Conservation (phyloP, 2,329 filamentous ascomycete species). For the Coniochaeta hoffmannii region DNA sequence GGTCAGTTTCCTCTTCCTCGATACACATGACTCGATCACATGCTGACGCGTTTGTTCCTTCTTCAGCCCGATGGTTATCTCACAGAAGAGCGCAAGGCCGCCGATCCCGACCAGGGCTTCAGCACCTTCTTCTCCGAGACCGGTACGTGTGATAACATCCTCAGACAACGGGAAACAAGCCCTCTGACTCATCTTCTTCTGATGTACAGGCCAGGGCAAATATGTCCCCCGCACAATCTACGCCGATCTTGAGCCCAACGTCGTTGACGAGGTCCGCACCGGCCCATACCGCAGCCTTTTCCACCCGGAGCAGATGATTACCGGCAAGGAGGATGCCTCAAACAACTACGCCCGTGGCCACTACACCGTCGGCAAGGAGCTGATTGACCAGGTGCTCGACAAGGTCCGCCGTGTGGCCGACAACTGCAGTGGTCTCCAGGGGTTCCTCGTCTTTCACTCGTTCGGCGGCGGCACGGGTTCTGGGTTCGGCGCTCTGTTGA, state of each 20-base stretch:
- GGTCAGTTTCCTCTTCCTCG: constrained; percentile 40
- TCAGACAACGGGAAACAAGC: not conserved
- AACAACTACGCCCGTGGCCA: constrained; percentile 99
- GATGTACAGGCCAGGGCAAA: constrained; percentile 77
- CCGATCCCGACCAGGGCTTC: constrained; percentile 93
- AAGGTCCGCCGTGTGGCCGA: constrained; percentile 96
- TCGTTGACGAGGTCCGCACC: constrained; percentile 98
- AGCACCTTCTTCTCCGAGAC: constrained; percentile 99
- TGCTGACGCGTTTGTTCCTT: constrained; percentile 24
- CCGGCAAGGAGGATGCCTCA: constrained; percentile 98
- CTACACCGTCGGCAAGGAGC: constrained; percentile 99
- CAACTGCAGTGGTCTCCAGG: constrained; percentile 95
- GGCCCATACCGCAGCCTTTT: constrained; percentile 93
- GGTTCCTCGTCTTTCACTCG: constrained; percentile 99
- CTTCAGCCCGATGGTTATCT: constrained; percentile 95
- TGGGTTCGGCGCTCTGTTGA: constrained; percentile 94
- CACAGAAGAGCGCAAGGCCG: constrained; percentile 93
- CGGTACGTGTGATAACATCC: constrained; percentile 50
- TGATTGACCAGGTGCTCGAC: constrained; percentile 96
- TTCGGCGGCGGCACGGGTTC: constrained; percentile 99
- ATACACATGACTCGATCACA: not conserved
- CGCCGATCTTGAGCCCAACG: constrained; percentile 99
- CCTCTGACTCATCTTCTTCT: not conserved
- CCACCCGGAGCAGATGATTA: constrained; percentile 99
- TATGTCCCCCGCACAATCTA: constrained; percentile 99